Evolutionary conservation across 2,329 filamentous ascomycete genomes (phyloP), one percentile per base, ranked within the genome.

Genomic region (Alternaria dauci): DNA sequence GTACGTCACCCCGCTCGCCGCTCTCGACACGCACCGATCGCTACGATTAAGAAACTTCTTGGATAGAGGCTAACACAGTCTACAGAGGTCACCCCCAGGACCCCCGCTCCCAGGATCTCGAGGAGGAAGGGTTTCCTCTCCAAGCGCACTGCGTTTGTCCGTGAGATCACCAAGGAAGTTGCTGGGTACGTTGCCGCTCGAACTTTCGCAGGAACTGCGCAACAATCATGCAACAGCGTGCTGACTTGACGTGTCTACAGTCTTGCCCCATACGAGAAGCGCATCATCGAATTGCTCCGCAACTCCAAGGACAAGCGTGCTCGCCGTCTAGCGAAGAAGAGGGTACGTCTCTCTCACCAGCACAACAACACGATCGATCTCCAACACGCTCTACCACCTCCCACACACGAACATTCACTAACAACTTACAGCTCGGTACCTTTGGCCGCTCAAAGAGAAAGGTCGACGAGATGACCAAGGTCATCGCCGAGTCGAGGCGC

Each of bases 281-380:
- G 95, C 81, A 92, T 99, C 77, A 96, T 99, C 81, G 95, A 99
- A 89, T 87, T 99, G 82, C 91, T 99, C 85, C 93, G 95, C 80
- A 99, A 99, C 91, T 91, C 88, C 87, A 96, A 96, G 88, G 95
- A 99, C 86, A 98, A 98, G 92, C 93, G 94, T 85, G 94, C 94
- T 79, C 89, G 94, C 78, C 97, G 97, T 91, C 92, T 97, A 80
- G 94, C 94, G 79, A 98, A 98, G 94, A 97, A 96, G 92, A 90
- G 94, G 84, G 91, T 94, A 88, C 75, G 91, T 88, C 62, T 59
- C 42, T 54, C 54, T 46, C 59, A 28, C 53, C 36, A 41, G 12
- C 32, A 39, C n/a, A 23, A 51, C 11, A 23, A 39, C 25, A 42
- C 47, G 44, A 57, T n/a, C 43, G 52, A 54, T 39, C 41, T 54